phyloP scores from a whole-genome alignment of 257 asterid genomes.

The Penstemon newberryi region DNA sequence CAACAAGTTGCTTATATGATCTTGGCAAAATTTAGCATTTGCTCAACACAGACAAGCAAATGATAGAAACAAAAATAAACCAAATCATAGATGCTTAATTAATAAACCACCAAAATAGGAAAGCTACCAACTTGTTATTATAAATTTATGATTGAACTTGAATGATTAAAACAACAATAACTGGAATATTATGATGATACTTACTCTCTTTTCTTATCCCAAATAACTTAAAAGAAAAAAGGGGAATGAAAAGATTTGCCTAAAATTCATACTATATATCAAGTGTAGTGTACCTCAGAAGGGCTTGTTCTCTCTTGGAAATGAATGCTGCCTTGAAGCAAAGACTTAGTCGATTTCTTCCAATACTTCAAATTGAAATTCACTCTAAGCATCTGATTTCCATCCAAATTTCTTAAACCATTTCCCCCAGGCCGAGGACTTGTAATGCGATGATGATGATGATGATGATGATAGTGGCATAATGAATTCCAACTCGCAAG shows the following conservation, averaged over 20 bases:
- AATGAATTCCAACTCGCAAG: constrained; percentile 30
- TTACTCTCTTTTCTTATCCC: neutral
- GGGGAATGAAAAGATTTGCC: too few relatives aligned
- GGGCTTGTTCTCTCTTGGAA: constrained; percentile 73
- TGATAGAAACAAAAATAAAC: too few relatives aligned
- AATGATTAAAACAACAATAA: neutral
- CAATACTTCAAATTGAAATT: constrained; percentile 24
- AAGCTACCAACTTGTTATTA: too few relatives aligned
- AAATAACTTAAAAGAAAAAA: neutral
- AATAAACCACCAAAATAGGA: too few relatives aligned
- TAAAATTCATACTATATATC: too few relatives aligned
- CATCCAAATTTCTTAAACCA: constrained; percentile 4
- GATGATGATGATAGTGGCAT: constrained; percentile 3
- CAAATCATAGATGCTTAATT: too few relatives aligned
- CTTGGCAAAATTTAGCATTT: too few relatives aligned
- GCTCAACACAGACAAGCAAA: too few relatives aligned
- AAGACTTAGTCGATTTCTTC: constrained; percentile 25
- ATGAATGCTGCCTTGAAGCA: constrained; percentile 41
- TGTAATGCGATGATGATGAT: neutral
- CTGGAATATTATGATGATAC: neutral
- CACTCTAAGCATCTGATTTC: constrained; percentile 20
- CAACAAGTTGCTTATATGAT: too few relatives aligned
- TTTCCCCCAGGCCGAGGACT: neutral
- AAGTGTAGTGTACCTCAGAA: constrained; percentile 46
- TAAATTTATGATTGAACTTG: too few relatives aligned